These are phyloP conservation scores for Nicotiana paniculata DNA, from an alignment of 257 asterid genomes.

Conservation along the genomic window DNA sequence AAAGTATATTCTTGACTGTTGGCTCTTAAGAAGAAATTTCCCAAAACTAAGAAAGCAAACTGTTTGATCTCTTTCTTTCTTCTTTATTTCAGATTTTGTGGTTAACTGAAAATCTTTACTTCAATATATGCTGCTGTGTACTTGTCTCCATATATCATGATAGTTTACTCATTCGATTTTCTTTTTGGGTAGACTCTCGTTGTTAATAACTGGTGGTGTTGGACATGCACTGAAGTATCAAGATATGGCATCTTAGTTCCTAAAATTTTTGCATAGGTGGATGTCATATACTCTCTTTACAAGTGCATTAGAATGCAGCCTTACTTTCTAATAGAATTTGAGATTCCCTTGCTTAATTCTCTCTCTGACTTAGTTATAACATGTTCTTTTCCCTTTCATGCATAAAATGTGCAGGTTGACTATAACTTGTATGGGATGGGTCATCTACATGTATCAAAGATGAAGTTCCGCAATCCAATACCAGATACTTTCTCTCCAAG, in stretches of 20 bases:
- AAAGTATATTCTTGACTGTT: too few relatives aligned
- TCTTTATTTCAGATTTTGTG: not conserved
- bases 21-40: not conserved
- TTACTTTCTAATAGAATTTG: not conserved
- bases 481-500: conserved; percentile 51
- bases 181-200: not conserved
- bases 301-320: not conserved
- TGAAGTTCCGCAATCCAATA: conserved; percentile 80
- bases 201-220: not conserved
- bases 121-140: not conserved
- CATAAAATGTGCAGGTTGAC: conserved; percentile 57
- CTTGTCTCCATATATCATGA: not conserved
- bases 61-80: not conserved
- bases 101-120: not conserved
- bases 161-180: not conserved
- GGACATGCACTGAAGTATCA: not conserved
- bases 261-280: not conserved
- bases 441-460: conserved; percentile 70
- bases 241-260: not conserved
- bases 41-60: not conserved
- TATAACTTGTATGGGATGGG: conserved; percentile 95
- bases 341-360: not conserved
- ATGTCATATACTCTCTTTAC: not conserved
- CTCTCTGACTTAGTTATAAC: not conserved
- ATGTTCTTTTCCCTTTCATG: not conserved